phyloP scores from a whole-genome alignment of 2,329 filamentous ascomycete species.

The Diaporthe amygdali region DNA sequence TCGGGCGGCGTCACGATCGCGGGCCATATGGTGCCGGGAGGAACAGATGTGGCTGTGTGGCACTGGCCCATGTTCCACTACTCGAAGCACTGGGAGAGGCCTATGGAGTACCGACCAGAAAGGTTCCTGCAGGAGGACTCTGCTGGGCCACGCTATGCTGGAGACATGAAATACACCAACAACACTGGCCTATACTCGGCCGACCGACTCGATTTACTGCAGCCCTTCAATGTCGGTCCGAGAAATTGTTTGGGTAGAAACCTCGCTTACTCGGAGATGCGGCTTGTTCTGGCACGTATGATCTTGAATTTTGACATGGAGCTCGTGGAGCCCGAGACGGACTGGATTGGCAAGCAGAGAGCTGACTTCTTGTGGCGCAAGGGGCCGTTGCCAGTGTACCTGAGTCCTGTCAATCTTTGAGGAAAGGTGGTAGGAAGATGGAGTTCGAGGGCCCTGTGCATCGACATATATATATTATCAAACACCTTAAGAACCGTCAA shows the following conservation, averaged over 20 bases:
- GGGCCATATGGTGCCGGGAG: constrained; percentile 24
- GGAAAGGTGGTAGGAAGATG: too few relatives aligned
- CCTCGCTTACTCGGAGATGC: constrained; percentile 54
- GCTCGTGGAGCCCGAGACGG: constrained; percentile 35
- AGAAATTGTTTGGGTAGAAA: constrained; percentile 48
- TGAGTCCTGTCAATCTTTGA: background rate
- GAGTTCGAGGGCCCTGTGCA: too few relatives aligned
- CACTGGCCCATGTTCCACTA: constrained; percentile 39
- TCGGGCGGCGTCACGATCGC: constrained; percentile 25
- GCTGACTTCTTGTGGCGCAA: constrained; percentile 41
- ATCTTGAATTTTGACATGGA: constrained; percentile 52
- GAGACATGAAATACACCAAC: background rate
- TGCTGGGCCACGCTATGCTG: background rate
- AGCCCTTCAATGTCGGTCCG: constrained; percentile 45
- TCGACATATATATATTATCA: too few relatives aligned
- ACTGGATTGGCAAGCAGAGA: constrained; percentile 40
- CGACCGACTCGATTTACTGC: constrained; percentile 37
- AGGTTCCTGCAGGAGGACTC: constrained; percentile 35
- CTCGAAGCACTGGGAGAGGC: constrained; percentile 40
- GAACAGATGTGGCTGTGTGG: constrained; percentile 36
- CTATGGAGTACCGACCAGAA: constrained; percentile 40
- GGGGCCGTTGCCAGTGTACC: constrained; percentile 1
- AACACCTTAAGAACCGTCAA: background rate
- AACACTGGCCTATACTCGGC: constrained; percentile 28
- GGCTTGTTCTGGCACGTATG: constrained; percentile 49